Conservation (phyloP, 1,139 yeast species). For the Sugiyamaella novakii region DNA sequence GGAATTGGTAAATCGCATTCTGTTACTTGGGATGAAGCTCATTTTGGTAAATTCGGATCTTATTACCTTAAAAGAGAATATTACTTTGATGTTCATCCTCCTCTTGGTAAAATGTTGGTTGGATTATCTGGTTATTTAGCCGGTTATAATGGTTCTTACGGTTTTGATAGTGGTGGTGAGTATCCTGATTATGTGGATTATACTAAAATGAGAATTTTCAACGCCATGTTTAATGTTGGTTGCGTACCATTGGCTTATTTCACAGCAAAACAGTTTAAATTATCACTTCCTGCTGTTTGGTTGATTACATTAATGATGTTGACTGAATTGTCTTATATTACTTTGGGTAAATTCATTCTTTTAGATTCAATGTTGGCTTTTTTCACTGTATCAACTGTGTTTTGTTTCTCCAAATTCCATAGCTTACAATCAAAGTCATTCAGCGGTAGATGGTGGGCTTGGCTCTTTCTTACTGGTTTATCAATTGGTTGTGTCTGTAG, state of each 20-base stretch:
- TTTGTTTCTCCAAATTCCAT: constrained; percentile 78
- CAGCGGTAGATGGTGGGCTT: constrained; percentile 88
- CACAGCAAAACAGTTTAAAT: constrained; percentile 84
- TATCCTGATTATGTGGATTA: constrained; percentile 88
- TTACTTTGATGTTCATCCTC: constrained; percentile 94
- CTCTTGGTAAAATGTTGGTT: constrained; percentile 94
- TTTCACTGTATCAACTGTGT: constrained; percentile 84
- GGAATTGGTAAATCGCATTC: constrained; percentile 60
- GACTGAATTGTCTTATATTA: constrained; percentile 82
- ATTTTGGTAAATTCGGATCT: constrained; percentile 62
- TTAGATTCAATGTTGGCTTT: constrained; percentile 95
- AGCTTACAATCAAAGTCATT: constrained; percentile 66
- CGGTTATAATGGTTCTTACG: constrained; percentile 94
- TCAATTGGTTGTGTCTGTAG: constrained; percentile 84
- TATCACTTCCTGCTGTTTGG: constrained; percentile 83
- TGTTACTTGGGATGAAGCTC: constrained; percentile 98
- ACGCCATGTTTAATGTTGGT: constrained; percentile 84
- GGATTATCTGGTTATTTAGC: constrained; percentile 94
- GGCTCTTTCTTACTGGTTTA: constrained; percentile 77
- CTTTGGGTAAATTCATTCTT: constrained; percentile 87
- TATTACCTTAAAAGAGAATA: constrained; percentile 44
- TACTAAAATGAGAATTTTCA: constrained; percentile 91
- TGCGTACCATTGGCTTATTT: constrained; percentile 94
- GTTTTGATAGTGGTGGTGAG: constrained; percentile 80
- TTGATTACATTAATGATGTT: constrained; percentile 83